Conservation (phyloP, 768 basidiomycete species). For the Megacollybia marginata region DNA sequence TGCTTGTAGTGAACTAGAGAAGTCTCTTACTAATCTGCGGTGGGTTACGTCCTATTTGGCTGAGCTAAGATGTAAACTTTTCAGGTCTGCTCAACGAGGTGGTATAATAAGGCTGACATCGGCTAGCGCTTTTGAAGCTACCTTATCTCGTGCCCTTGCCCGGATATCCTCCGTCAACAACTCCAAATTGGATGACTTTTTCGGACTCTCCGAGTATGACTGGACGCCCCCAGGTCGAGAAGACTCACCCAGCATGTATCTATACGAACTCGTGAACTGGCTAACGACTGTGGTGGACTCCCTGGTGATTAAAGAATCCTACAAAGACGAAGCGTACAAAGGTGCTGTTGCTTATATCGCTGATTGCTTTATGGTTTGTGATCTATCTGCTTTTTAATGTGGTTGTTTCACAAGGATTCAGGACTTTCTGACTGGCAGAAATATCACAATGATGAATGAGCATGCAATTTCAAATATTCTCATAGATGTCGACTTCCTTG, state of each 20-base stretch:
- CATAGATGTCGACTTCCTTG: slow-evolving; percentile 82
- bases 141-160: slow-evolving; percentile 59
- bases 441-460: slow-evolving; percentile 78
- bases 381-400: background rate
- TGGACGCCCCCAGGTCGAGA: slow-evolving; percentile 76
- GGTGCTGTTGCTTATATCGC: slow-evolving; percentile 86
- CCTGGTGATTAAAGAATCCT: slow-evolving; percentile 70
- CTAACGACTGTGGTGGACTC: slow-evolving; percentile 93
- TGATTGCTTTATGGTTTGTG: slow-evolving; percentile 76
- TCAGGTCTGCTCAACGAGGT: slow-evolving; percentile 76
- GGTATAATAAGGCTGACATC: slow-evolving; percentile 70
- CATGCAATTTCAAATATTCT: slow-evolving; percentile 81
- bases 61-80: slow-evolving; percentile 2
- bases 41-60: slow-evolving; percentile 20
- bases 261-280: slow-evolving; percentile 95
- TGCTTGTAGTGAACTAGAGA: slow-evolving; percentile 79
- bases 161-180: slow-evolving; percentile 80
- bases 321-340: slow-evolving; percentile 87
- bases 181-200: slow-evolving; percentile 92
- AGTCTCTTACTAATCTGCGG: slow-evolving; percentile 78
- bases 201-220: slow-evolving; percentile 91
- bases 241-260: slow-evolving; percentile 83
- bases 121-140: slow-evolving; percentile 56
- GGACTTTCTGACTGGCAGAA: slow-evolving; percentile 74
- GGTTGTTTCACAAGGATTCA: slow-evolving; percentile 17